A percentile compares a stretch with the other conserved stretches of the same genome.
Evolutionary conservation across 305 asterid species (phyloP).

Genomic region (Fraxinus platypoda): DNA sequence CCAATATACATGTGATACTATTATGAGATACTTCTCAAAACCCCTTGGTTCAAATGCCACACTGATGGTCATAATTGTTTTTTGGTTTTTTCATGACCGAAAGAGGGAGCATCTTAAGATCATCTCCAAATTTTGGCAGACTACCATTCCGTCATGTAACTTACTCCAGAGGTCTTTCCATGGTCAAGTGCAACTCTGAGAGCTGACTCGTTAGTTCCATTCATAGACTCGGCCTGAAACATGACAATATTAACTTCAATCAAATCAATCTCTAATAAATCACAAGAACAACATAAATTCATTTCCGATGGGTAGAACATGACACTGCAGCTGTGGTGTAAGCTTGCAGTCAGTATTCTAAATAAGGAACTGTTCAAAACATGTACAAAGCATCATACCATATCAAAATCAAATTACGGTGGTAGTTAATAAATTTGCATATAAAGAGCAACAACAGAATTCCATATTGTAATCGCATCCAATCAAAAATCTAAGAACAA

Average conservation of each 20-base stretch:
- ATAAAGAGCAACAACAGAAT: not conserved
- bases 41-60: not conserved
- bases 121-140: no score
- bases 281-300: not conserved
- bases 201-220: slow-evolving; percentile 71
- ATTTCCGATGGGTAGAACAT: not conserved
- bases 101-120: no score
- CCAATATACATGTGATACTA: not conserved
- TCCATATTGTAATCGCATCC: not conserved
- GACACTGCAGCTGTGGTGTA: not conserved
- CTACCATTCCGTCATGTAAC: no score
- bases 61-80: not conserved
- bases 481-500: not conserved
- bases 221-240: slow-evolving; percentile 72
- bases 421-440: not conserved
- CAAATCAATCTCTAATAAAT: not conserved
- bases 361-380: not conserved
- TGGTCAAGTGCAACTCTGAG: slow-evolving; percentile 81
- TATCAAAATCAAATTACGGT: not conserved
- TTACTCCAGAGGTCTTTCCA: slow-evolving; percentile 70
- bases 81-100: no score
- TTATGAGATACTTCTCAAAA: not conserved
- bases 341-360: not conserved
- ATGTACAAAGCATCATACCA: not conserved
- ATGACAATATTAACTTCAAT: not conserved